Evolutionary conservation across 495 filamentous ascomycete species (phyloP), one percentile per base, ranked within the genome.

Genomic region (Podospora appendiculata): DNA sequence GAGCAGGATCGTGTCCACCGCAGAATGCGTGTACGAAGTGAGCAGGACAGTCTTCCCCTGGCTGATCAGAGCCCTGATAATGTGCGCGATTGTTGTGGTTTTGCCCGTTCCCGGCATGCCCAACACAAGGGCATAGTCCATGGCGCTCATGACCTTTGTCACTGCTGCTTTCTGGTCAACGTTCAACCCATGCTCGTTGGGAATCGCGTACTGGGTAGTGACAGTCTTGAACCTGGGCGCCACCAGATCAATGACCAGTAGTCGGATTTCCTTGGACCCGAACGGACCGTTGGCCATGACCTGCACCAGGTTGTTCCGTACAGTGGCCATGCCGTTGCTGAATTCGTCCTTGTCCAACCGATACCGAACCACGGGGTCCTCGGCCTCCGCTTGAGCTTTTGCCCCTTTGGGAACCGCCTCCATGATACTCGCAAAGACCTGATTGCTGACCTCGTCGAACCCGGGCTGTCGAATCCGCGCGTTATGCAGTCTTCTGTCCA

Each of bases 101-200:
- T 98, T 98, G 46, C 93, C 93, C 9, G 93, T 98, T 9, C 93
- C 93, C 1, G 93, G 93, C 93, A 98, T 97, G 13, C 93, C 93
- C 6, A 96, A 81, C 6, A 97, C 89, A 13, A 98, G 79, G 6
- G 93, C 92, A 66, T 96, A 98, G 67, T 98, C 89, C 52, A 84
- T 79, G 11, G 93, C 93, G 65, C 83, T 89, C 89, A 97, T 92
- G 45, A 96, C 90, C 62, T 96, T 96, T 58, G 88, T 77, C 47
- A 96, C 88, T 0, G 93, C 93, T 43, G 75, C 76, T 54, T 77
- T 84, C 65, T 98, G 93, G 59, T 96, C 93, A 11, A 85, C 74
- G 56, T 98, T 98, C 42, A 98, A 75, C 46, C 70, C 77, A 44
- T 76, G 76, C 44, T 77, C 75, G 41, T 72, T 77, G 8, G 85